Evolutionary conservation across 2,329 filamentous ascomycete genomes (phyloP), one percentile per base, ranked within the genome.

Genomic region (Penicillium freii): DNA sequence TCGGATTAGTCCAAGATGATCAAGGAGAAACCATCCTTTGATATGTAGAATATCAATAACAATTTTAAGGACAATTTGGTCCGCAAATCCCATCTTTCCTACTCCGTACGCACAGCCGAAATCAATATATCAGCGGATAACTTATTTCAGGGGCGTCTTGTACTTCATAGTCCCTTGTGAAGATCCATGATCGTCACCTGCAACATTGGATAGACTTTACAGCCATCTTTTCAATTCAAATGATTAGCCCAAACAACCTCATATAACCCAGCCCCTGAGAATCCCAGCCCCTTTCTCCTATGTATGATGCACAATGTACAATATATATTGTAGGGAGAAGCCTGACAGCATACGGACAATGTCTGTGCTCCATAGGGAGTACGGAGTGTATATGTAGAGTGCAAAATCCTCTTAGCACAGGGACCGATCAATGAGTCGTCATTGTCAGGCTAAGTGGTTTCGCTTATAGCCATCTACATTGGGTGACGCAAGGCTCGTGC

Each of bases 221-320:
- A 49, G 44, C 29, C 36, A 43, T 40, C 34, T 19, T 43, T 10
- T 33, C 8, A n/a, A 8, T 46, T 29, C 29, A 40, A 36, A 42
- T 42, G 49, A 56, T 56, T 43, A 46, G 13, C 42, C 29, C 15
- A 23, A 31, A 27, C 9, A 19, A 2, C 36, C 27, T 56, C 23
- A 34, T 33, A 17, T 4, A 19, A 34, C 21, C 42, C 54, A 53
- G 54, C 54, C 54, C 49, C 54, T 53, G 49, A 56, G 36, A 17
- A 47, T 53, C 29, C 25, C 23, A 33, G 11, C 48, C 49, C 36
- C 38, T 29, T 53, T 29, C 21, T 7, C 36, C 44, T 29, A 13
- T 29, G 23, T 15, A 29, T 17, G 21, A 39, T 29, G n/a, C 10
- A 34, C 8, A 1, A 36, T 1, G 5, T 38, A 49, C 17, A 10